Base-by-base conservation (phyloP, 176 grass and related monocot genomes). In the Saccharum officinarum region DNA sequence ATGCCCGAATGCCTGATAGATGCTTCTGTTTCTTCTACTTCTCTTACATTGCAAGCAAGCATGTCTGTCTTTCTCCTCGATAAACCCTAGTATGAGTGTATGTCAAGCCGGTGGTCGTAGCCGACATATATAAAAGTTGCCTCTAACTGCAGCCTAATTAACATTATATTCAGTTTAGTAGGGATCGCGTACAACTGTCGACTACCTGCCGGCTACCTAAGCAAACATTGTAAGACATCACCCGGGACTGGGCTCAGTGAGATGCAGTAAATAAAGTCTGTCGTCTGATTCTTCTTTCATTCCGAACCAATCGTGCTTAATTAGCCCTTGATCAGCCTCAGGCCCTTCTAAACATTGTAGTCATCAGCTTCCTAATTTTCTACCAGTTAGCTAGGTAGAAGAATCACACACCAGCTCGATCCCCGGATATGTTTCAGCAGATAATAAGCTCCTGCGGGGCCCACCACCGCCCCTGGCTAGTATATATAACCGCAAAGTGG, bases 401-500 rank as follows among this genome's bases (percentile, higher is more conserved):
- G 59, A 84, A 75, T 75, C 78, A 61, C 80, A 30, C 59, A 46
- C 22, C 59, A 69, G 39, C 63, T 76, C 11, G 38, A 31, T 76
- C 55, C 22, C 47, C 39, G 61, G 61, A 76, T 69, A 81, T 80
- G 49, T 85, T 76, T 49, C 70, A 65, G 47, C 30, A 44, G 30
- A 54, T 81, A 81, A 89, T 52, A n/a, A 34, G 64, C 23, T 86
- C 44, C 47, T 31, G 31, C 33, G 78, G 87, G 88, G 12, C 71
- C 88, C 45, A 41, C 62, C 40, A 10, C 40, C 40, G 18, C 50
- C 65, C 33, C 54, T 50, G 72, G 23, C 59, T 30, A 25, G 39
- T 33, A 85, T 86, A 88, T 88, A 86, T 82, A 86, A 66, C 65
- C 9, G 83, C 64, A 25, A 81, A 81, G 82, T 80, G 66, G 67